Percentiles rank a stretch among this genome's conserved stretches.
These are phyloP conservation scores for Fusarium fujikuroi DNA, from an alignment of 2,329 filamentous ascomycete species.

Conservation along the genomic window DNA sequence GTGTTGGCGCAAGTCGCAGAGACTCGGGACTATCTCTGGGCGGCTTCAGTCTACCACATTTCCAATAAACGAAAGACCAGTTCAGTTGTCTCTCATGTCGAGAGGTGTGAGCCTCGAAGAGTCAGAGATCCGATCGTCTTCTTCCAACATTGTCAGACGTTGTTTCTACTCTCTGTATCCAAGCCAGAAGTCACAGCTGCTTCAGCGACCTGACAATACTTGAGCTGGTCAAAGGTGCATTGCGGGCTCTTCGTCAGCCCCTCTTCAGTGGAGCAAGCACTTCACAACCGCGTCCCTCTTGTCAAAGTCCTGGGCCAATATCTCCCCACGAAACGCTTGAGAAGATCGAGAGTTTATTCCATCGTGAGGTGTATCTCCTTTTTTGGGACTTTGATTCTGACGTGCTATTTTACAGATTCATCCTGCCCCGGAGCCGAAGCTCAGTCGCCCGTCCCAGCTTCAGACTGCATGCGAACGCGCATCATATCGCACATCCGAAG, in stretches of 20 bases:
- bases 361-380: accelerated
- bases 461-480: accelerated
- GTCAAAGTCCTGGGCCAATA: no score
- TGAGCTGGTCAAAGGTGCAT: accelerated
- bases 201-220: accelerated
- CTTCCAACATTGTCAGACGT: accelerated
- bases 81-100: accelerated
- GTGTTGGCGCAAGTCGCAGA: not conserved
- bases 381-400: no score
- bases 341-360: not conserved
- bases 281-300: not conserved
- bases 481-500: accelerated
- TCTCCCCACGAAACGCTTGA: accelerated
- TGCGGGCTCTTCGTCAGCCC: accelerated
- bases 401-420: not conserved
- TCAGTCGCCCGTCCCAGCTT: not conserved
- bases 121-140: accelerated
- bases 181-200: not conserved
- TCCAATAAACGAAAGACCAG: not conserved
- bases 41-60: accelerated
- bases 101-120: not conserved
- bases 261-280: accelerated
- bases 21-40: accelerated
- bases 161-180: not conserved
- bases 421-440: accelerated